phyloP scores from a whole-genome alignment of 208 protist genomes.

The Porcisia hertigi region DNA sequence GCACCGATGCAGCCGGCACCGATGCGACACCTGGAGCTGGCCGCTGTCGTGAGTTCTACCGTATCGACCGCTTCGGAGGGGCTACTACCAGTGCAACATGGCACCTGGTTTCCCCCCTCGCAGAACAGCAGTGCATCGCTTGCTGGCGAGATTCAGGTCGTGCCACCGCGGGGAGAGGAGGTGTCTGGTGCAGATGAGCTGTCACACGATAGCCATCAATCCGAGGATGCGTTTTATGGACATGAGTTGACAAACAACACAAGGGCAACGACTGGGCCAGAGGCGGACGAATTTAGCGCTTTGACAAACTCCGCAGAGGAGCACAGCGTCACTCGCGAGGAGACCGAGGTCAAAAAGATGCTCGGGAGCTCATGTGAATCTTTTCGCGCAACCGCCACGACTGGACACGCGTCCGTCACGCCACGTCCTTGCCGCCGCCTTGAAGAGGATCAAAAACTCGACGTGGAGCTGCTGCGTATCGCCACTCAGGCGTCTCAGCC shows the following conservation, averaged over 20 bases:
- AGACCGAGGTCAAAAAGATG: background rate
- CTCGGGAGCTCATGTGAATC: background rate
- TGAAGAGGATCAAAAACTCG: slow-evolving; percentile 33
- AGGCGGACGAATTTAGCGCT: background rate
- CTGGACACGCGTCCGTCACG: slow-evolving; percentile 46
- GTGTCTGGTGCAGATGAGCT: background rate
- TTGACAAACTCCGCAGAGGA: slow-evolving; percentile 3
- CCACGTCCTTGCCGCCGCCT: slow-evolving; percentile 35
- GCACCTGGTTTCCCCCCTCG: background rate
- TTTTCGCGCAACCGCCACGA: slow-evolving; percentile 31
- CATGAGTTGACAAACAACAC: background rate
- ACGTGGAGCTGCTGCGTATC: slow-evolving; percentile 36
- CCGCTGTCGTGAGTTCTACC: background rate
- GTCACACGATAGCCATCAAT: background rate
- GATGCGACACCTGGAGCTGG: background rate
- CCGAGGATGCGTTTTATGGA: no score
- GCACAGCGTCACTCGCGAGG: background rate
- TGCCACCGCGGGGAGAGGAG: slow-evolving; percentile 18
- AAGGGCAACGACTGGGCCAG: no score
- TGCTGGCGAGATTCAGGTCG: slow-evolving; percentile 22
- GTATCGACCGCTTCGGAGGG: background rate
- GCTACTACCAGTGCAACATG: no score
- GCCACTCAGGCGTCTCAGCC: slow-evolving; percentile 19
- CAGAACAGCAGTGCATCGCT: slow-evolving; percentile 12
- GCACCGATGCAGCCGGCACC: background rate